These are phyloP conservation scores for Fraxinus velutina DNA, from an alignment of 305 asterid genomes.

Conservation along the genomic window DNA sequence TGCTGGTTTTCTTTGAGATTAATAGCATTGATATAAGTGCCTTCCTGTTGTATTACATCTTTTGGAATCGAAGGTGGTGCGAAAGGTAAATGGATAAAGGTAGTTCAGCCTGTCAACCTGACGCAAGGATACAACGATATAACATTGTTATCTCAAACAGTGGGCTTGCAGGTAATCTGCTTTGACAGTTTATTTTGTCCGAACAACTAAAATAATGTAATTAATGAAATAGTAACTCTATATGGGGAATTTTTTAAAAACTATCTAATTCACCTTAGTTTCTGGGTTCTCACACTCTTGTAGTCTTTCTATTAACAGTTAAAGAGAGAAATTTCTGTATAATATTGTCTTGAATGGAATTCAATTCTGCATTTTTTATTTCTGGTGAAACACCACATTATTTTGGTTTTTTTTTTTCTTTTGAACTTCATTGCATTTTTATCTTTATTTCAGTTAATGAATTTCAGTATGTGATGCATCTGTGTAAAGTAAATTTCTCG, in stretches of 20 bases:
- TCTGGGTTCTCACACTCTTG: slow-evolving; percentile 6
- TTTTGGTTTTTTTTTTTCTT: not conserved
- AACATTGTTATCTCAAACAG: slow-evolving; percentile 65
- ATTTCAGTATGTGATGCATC: not conserved
- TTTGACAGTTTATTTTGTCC: slow-evolving; percentile 14
- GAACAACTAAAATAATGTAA: slow-evolving; percentile 16
- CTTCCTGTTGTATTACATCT: slow-evolving; percentile 23
- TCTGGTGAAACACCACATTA: not conserved
- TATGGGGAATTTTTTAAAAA: not conserved
- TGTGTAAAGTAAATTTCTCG: not conserved
- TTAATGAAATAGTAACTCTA: not conserved
- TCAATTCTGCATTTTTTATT: not conserved
- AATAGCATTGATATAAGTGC: slow-evolving; percentile 6
- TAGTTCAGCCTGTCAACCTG: slow-evolving; percentile 63
- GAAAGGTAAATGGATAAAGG: slow-evolving; percentile 78
- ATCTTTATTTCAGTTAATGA: slow-evolving; percentile 5
- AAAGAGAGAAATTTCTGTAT: not conserved
- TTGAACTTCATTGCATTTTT: not conserved
- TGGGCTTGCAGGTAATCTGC: slow-evolving; percentile 81
- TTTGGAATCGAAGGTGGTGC: slow-evolving; percentile 53
- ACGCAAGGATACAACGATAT: slow-evolving; percentile 72
- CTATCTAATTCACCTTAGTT: not conserved
- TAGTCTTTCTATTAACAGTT: not conserved
- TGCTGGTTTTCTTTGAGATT: slow-evolving; percentile 16
- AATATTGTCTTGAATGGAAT: not conserved